Base-by-base conservation (phyloP, 202 grass and related monocot genomes). In the Dendrocalamus latiflorus region DNA sequence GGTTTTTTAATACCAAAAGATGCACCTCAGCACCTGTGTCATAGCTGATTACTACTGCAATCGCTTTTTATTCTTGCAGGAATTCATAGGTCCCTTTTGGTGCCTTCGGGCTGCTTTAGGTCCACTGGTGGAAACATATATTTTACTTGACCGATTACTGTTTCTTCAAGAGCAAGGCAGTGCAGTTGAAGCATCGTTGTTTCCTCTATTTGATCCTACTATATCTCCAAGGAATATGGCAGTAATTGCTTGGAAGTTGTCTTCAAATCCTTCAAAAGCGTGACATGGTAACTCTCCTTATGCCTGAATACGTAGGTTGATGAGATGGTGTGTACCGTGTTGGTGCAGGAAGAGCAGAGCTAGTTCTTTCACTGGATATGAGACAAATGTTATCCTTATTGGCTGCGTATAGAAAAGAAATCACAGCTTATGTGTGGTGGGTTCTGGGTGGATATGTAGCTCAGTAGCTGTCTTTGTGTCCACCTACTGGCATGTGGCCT, bases 51-150 rank as follows among this genome's bases (percentile, higher is more conserved):
- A 76, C 33, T 68, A 68, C 8, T 62, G 54, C 24, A 74, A 74
- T 36, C 15, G 1, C 78, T 47, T 77, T 56, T 3, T 68, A 69
- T 83, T 72, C 24, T 78, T 92, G 55, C 83, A 96, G 93, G 91
- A 90, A 89, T 80, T 89, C 66, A 85, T 99, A 79, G 96, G 96
- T 47, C 89, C 87, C 20, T 99, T 99, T 89, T 99, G 96, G 96
- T 95, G 91, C 85, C 89, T 99, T 86, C 77, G 91, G 16, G 93
- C 87, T 81, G 83, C 93, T 92, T 80, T 99, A 78, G 96, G 96
- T 72, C 93, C 93, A 74, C 65, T 99, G 77, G 88, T 96, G 47
- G 96, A 99, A 88, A 94, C 87, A 77, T 99, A 92, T 83, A 96
- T 94, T 79, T 88, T 99, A 71, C 89, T 96, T 86, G 93, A 99